These are phyloP conservation scores for Neurospora cerealis DNA, from an alignment of 495 filamentous ascomycete genomes.

Conservation along the genomic window DNA sequence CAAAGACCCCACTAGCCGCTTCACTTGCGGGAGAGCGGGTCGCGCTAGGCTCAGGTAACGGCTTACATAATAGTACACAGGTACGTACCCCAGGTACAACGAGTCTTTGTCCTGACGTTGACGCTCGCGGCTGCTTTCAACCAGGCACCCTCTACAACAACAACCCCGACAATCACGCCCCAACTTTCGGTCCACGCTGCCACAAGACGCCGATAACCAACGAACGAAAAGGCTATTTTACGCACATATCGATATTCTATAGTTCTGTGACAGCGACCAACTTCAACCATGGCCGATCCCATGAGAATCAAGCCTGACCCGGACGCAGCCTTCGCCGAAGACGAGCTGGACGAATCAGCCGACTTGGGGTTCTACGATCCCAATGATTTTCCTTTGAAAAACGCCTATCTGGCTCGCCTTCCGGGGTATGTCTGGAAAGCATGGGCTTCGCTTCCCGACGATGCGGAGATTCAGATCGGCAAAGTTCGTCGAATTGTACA, in stretches of 20 bases:
- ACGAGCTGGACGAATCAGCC: conserved; percentile 78
- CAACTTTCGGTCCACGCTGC: background rate
- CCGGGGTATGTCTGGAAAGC: conserved; percentile 72
- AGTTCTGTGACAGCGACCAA: background rate
- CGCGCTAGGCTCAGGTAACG: background rate
- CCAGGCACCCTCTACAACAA: background rate
- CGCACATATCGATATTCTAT: background rate
- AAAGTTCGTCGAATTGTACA: conserved; percentile 45
- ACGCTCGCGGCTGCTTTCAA: background rate
- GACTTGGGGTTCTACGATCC: conserved; percentile 64
- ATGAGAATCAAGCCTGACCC: conserved; percentile 57
- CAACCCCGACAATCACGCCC: background rate
- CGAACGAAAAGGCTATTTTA: background rate
- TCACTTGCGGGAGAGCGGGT: background rate
- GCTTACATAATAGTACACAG: background rate
- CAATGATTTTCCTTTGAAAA: conserved; percentile 13
- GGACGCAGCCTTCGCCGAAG: conserved; percentile 50
- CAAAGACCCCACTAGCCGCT: background rate
- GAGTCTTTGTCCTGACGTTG: background rate
- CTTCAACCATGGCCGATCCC: conserved; percentile 27
- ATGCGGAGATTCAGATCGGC: conserved; percentile 58
- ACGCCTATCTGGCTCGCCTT: conserved; percentile 64
- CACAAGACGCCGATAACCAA: background rate
- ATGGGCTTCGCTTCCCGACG: conserved; percentile 41
- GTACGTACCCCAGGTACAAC: background rate